phyloP scores from a whole-genome alignment of 257 asterid genomes.

The Solanum lignicaule region DNA sequence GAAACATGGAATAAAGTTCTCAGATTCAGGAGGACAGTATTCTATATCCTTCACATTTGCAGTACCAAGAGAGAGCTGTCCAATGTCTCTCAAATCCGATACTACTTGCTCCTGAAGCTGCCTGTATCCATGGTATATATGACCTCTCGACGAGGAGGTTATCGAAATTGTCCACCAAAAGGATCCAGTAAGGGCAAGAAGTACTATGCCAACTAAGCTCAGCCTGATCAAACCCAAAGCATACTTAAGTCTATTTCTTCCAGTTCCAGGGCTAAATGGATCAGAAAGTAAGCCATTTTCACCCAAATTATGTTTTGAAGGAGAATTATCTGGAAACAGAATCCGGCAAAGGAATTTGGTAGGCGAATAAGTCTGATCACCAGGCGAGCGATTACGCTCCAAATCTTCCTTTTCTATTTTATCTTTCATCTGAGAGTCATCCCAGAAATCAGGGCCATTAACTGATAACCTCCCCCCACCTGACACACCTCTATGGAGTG shows the following conservation, averaged over 20 bases:
- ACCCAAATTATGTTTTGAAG: conserved; percentile 43
- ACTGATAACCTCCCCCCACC: conserved; percentile 52
- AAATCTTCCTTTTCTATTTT: conserved; percentile 66
- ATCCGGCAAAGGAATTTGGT: conserved; percentile 46
- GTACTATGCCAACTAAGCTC: conserved; percentile 63
- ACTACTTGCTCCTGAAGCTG: conserved; percentile 81
- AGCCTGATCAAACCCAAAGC: conserved; percentile 41
- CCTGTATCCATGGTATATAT: conserved; percentile 65
- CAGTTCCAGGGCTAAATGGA: conserved; percentile 50
- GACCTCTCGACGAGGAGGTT: conserved; percentile 64
- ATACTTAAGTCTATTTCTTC: conserved; percentile 53
- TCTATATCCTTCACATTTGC: conserved; percentile 62
- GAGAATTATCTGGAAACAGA: conserved; percentile 39
- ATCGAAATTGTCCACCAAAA: conserved; percentile 93
- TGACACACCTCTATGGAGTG: conserved; percentile 80
- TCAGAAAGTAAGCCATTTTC: conserved; percentile 66
- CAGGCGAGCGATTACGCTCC: conserved; percentile 27
- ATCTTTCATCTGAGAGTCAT: conserved; percentile 80
- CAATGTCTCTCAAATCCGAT: conserved; percentile 79
- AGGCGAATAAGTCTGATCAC: conserved; percentile 34
- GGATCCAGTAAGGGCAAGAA: conserved; percentile 83
- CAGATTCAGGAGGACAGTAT: conserved; percentile 66
- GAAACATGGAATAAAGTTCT: conserved; percentile 84
- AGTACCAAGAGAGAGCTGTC: conserved; percentile 66
- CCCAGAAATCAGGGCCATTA: conserved; percentile 49